phyloP scores from a whole-genome alignment of 2,329 filamentous ascomycete genomes.

The Dryadomyces sulphureus region DNA sequence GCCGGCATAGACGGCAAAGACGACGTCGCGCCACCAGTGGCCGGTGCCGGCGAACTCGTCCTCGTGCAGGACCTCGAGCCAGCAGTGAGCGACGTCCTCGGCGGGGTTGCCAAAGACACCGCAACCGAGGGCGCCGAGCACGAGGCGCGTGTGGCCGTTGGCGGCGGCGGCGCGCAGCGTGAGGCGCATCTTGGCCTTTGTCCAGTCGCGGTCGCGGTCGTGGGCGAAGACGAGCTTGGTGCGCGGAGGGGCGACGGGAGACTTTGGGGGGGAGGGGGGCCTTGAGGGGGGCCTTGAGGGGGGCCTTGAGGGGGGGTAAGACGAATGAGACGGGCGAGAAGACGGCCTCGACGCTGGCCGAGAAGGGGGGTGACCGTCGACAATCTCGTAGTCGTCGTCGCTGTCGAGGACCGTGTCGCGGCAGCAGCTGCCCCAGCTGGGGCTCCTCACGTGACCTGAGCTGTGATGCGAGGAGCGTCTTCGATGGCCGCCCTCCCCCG shows the following conservation, averaged over 20 bases:
- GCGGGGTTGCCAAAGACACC: slow-evolving; percentile 51
- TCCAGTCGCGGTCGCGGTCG: slow-evolving; percentile 31
- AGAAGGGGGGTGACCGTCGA: too few species aligned
- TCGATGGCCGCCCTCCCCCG: not conserved
- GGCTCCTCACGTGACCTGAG: too few species aligned
- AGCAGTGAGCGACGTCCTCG: slow-evolving; percentile 46
- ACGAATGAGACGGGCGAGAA: too few species aligned
- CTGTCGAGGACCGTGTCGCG: too few species aligned
- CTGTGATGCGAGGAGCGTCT: too few species aligned
- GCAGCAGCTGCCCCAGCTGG: too few species aligned
- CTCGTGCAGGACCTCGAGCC: slow-evolving; percentile 44
- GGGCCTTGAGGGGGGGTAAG: too few species aligned
- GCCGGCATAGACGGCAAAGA: slow-evolving; percentile 46
- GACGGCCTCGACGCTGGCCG: too few species aligned
- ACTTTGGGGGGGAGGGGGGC: not conserved
- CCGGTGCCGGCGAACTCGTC: slow-evolving; percentile 41
- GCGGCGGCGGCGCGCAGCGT: slow-evolving; percentile 43
- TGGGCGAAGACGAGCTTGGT: slow-evolving; percentile 20
- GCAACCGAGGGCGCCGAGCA: slow-evolving; percentile 56
- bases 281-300: too few species aligned
- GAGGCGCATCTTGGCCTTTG: slow-evolving; percentile 48
- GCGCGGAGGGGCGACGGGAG: not conserved
- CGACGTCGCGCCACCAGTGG: slow-evolving; percentile 44
- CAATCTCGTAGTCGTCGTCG: too few species aligned
- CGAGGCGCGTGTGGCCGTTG: slow-evolving; percentile 39